A percentile compares a stretch with the other conserved stretches of the same genome.
Evolutionary conservation across 768 basidiomycete genomes (phyloP).

Genomic region (Pleurotus giganteus): DNA sequence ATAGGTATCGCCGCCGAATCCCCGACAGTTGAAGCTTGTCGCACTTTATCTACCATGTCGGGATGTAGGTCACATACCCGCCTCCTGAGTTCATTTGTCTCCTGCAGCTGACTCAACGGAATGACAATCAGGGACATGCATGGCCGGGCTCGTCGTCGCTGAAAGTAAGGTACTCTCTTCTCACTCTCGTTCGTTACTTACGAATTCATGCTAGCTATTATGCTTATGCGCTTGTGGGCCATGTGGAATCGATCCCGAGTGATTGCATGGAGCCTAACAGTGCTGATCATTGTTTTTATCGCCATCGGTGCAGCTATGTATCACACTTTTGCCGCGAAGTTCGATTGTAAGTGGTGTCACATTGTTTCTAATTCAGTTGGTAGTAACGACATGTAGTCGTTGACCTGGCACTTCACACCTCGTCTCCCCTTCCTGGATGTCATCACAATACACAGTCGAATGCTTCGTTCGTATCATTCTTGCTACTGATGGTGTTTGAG

Average conservation of each 20-base stretch:
- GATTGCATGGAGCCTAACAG: neutral
- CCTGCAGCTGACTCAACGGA: neutral
- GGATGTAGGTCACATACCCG: neutral
- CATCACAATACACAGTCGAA: neutral
- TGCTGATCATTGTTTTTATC: neutral
- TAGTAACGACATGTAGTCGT: no score
- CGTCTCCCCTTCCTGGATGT: neutral
- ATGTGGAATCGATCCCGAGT: neutral
- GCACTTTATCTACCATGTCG: neutral
- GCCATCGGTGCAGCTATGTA: neutral
- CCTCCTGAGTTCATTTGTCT: no score
- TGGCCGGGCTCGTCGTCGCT: neutral
- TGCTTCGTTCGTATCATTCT: neutral
- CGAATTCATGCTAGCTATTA: neutral
- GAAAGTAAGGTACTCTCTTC: no score
- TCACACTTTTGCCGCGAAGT: neutral
- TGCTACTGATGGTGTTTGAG: neutral
- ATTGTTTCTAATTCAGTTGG: neutral
- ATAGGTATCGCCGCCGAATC: neutral
- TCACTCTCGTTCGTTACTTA: no score
- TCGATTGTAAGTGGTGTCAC: neutral
- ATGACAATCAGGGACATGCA: neutral
- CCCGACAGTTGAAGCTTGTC: no score
- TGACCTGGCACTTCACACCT: no score
- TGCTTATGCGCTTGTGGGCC: constrained; percentile 5